These are phyloP conservation scores for Kwoniella mangroviensis DNA, from an alignment of 768 basidiomycete species.

Conservation along the genomic window DNA sequence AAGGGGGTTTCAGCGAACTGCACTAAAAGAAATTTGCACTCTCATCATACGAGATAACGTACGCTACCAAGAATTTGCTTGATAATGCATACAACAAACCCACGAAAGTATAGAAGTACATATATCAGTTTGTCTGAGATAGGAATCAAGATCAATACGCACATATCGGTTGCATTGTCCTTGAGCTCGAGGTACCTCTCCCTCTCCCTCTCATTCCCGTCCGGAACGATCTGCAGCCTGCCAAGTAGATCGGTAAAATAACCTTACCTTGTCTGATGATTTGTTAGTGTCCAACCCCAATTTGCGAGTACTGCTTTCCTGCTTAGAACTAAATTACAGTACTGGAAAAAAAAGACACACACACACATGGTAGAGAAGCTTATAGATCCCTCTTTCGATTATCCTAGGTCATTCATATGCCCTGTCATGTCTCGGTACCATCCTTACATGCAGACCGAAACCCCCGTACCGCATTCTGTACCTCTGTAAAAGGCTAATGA, in stretches of 20 bases:
- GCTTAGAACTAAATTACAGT: too few relatives aligned
- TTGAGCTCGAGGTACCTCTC: neutral
- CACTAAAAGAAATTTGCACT: neutral
- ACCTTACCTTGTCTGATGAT: neutral
- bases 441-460: neutral
- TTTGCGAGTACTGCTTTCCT: neutral
- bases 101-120: too few relatives aligned
- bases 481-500: neutral
- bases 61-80: neutral
- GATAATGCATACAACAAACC: too few relatives aligned
- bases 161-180: too few relatives aligned
- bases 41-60: neutral
- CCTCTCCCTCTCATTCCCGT: neutral
- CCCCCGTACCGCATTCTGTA: slow-evolving; percentile 14
- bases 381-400: neutral
- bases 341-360: too few relatives aligned
- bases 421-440: slow-evolving; percentile 9
- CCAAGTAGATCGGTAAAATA: neutral
- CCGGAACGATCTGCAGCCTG: neutral
- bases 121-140: too few relatives aligned
- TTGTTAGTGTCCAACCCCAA: neutral
- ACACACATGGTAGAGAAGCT: neutral
- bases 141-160: too few relatives aligned
- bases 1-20: neutral
- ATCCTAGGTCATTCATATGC: neutral